Percentiles rank a stretch among this genome's conserved stretches.
Conservation (phyloP, 331 rosid genomes). For the Spiraea crenata region DNA sequence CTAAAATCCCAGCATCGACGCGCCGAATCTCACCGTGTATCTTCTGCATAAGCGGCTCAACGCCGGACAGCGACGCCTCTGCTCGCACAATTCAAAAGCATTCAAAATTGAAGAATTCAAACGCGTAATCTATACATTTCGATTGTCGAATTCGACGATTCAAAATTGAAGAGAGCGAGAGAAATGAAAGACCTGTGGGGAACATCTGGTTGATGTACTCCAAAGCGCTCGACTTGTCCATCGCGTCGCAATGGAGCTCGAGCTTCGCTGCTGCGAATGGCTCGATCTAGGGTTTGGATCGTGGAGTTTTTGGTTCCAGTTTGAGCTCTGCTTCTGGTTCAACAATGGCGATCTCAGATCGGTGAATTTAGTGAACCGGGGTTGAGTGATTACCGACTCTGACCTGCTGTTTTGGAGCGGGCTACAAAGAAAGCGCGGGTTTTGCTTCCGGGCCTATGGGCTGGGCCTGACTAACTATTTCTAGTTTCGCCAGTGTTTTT, state of each 20-base stretch:
- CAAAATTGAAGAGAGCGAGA: not conserved
- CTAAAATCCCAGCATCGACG: constrained; percentile 86
- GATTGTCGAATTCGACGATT: not conserved
- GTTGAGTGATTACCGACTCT: not conserved
- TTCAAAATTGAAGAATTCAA: constrained; percentile 6
- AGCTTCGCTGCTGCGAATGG: not conserved
- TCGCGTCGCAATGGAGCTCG: constrained; percentile 17
- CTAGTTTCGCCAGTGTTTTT: too few species aligned
- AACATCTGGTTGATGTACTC: constrained; percentile 98
- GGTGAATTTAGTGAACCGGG: not conserved
- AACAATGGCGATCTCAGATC: constrained; percentile 16
- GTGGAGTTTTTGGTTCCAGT: constrained; percentile 1
- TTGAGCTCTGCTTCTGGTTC: not conserved
- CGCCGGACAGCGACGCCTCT: constrained; percentile 95
- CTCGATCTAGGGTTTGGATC: constrained; percentile 11
- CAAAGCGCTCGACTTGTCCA: constrained; percentile 96
- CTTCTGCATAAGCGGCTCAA: constrained; percentile 97
- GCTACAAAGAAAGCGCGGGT: not conserved
- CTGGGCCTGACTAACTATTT: not conserved
- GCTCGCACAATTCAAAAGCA: constrained; percentile 19
- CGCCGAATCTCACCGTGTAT: constrained; percentile 90
- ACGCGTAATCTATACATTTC: not conserved
- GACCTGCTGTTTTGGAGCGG: constrained; percentile 14
- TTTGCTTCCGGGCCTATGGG: not conserved
- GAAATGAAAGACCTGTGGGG: constrained; percentile 64